Evolutionary conservation across 2,329 filamentous ascomycete species (phyloP), one percentile per base, ranked within the genome.

Genomic region (Calonectria henricotiae): DNA sequence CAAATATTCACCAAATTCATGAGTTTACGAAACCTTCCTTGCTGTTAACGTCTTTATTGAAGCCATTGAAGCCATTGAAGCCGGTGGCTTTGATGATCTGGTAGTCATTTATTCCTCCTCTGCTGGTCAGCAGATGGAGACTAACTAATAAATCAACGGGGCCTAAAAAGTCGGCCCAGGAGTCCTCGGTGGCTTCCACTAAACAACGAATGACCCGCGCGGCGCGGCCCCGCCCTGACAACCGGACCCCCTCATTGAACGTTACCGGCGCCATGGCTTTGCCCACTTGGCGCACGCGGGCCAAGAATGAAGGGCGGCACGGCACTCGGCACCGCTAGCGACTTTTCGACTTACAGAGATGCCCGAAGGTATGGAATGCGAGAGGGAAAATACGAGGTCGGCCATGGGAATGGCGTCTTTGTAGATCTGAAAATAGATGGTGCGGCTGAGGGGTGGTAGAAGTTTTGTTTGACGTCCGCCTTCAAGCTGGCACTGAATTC

Each of bases 241-340:
- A 37, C 47, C 13, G 35, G 32, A 2, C 15, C 17, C 27, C 39
- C 25, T 51, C 46, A 61, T 49, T 51, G 30, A 39, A 23, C 43
- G 46, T n/a, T 5, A 13, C 17, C 43, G 17, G 51, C 55, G 65
- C 65, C 44, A 43, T 51, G 63, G 63, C 51, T 35, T 30, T 58
- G 43, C 30, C 17, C 23, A 25, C 63, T 32, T 47, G 30, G 39
- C 47, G 63, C 63, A 55, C 58, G 47, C 46, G 37, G 39, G 23
- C 58, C 39, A 51, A 23, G 37, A 55, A 30, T 17, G 25, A 27
- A 13, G 39, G 27, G 17, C 11, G 60, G 23, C 66, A 58, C 66
- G 66, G 66, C 51, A 61, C 37, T 68, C 67, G 67, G 67, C 67
- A 65, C 62, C 67, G 67, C 54, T 69, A 65, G 62, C 47, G 39